Base-by-base conservation (phyloP, 257 asterid species). In the Eucommia ulmoides region DNA sequence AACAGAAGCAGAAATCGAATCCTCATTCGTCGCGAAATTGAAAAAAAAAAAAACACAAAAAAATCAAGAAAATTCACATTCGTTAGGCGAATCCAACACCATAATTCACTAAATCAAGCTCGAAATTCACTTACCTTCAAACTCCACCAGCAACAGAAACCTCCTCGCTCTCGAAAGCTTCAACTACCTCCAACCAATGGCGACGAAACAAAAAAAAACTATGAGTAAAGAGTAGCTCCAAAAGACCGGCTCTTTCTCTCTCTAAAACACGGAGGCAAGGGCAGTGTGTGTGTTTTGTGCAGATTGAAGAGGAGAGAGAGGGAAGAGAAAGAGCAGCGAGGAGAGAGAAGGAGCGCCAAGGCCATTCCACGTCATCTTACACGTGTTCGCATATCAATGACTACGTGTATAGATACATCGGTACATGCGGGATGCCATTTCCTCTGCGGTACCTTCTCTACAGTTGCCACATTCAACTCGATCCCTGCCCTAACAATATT, bases 341-440 rank as follows among this genome's bases (percentile, higher is more conserved):
- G 19, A 21, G 19, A 6, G 33, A 52, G 58, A 51, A 50, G 70
- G 71, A 58, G 75, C 73, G 93, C 80, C 77, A 78, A 74, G 69
- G 74, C 81, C 71, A 64, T 63, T 68, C 91, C 97, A 82, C 87
- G 97, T 88, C 95, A 82, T 56, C 24, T 16, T 62, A 72, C 93
- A 88, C 96, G 97, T 82, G 94, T 81, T 82, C 29, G 19, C 45
- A 45, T 29, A 54, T 29, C 60, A 58, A 33, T 24, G 53, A 45
- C 3, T 22, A 35, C 16, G 16, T n/a, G n/a, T n/a, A n/a, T n/a
- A n/a, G n/a, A n/a, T n/a, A n/a, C n/a, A n/a, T n/a, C n/a, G n/a
- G n/a, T n/a, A n/a, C n/a, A n/a, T n/a, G n/a, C n/a, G n/a, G n/a
- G n/a, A n/a, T n/a, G n/a, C n/a, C n/a, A n/a, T n/a, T n/a, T n/a